Evolutionary conservation across 352 stramenopile genomes (phyloP).

Genomic region (Phytophthora lateralis): DNA sequence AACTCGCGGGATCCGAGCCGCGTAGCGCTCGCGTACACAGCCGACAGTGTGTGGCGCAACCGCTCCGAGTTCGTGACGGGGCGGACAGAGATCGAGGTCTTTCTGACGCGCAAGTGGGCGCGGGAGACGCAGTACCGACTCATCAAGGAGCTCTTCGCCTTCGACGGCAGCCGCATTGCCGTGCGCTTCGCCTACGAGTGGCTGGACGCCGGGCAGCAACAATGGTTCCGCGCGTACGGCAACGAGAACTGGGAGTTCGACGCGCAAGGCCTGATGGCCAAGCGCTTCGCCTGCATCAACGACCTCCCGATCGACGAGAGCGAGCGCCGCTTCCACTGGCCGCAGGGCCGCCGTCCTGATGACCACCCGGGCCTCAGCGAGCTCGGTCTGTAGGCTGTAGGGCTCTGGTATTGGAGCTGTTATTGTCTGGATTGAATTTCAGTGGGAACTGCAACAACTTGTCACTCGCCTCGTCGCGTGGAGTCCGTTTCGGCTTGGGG

Average conservation of each 20-base stretch:
- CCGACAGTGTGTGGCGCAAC: slow-evolving; percentile 87
- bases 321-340: slow-evolving; percentile 76
- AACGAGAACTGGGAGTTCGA: slow-evolving; percentile 93
- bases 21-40: slow-evolving; percentile 85
- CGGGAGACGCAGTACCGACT: slow-evolving; percentile 83
- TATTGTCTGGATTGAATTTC: too few relatives aligned
- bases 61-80: slow-evolving; percentile 83
- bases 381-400: slow-evolving; percentile 30
- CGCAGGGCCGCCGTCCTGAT: slow-evolving; percentile 53
- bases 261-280: slow-evolving; percentile 77
- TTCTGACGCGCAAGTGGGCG: slow-evolving; percentile 80
- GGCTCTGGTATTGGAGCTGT: background rate
- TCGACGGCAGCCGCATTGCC: slow-evolving; percentile 82
- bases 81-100: slow-evolving; percentile 73
- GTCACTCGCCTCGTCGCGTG: background rate
- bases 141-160: slow-evolving; percentile 91
- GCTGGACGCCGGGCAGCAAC: slow-evolving; percentile 41
- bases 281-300: slow-evolving; percentile 89
- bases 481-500: background rate
- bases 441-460: background rate
- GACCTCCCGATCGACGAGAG: slow-evolving; percentile 74
- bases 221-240: slow-evolving; percentile 88
- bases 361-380: slow-evolving; percentile 49
- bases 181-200: slow-evolving; percentile 92
- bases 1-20: slow-evolving; percentile 76